Conservation (phyloP, 768 basidiomycete genomes). For the Dentipellis sp. region DNA sequence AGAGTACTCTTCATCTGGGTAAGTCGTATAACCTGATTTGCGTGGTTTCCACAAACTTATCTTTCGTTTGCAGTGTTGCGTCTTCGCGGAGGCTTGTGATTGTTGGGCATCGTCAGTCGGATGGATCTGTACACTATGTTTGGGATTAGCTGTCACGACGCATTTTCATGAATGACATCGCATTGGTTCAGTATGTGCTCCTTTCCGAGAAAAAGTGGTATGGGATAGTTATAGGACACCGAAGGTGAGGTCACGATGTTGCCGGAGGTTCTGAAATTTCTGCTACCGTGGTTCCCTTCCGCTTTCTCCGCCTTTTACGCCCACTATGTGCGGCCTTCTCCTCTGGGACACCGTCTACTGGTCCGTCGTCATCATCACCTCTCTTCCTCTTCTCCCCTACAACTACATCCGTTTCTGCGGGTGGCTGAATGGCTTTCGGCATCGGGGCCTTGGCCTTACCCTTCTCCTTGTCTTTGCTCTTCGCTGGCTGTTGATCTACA, state of each 20-base stretch:
- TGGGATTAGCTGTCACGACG: no score
- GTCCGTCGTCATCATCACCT: constrained; percentile 14
- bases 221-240: no score
- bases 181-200: no score
- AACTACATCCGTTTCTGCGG: constrained; percentile 5
- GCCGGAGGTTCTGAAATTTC: not conserved
- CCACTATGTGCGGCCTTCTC: constrained; percentile 5
- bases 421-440: not conserved
- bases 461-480: constrained; percentile 6
- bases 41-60: not conserved
- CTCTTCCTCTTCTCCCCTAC: constrained; percentile 22
- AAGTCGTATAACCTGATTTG: not conserved
- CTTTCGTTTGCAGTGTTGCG: constrained; percentile 38
- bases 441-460: constrained; percentile 5
- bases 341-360: constrained; percentile 5
- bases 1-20: constrained; percentile 60
- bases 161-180: no score
- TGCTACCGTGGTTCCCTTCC: constrained; percentile 6
- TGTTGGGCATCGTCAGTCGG: not conserved
- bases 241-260: no score
- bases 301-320: constrained; percentile 21
- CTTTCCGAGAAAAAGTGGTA: no score
- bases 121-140: no score
- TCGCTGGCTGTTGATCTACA: not conserved
- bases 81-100: constrained; percentile 59